Evolutionary conservation across 345 rosid genomes (phyloP).

Genomic region (Aegle marmelos): DNA sequence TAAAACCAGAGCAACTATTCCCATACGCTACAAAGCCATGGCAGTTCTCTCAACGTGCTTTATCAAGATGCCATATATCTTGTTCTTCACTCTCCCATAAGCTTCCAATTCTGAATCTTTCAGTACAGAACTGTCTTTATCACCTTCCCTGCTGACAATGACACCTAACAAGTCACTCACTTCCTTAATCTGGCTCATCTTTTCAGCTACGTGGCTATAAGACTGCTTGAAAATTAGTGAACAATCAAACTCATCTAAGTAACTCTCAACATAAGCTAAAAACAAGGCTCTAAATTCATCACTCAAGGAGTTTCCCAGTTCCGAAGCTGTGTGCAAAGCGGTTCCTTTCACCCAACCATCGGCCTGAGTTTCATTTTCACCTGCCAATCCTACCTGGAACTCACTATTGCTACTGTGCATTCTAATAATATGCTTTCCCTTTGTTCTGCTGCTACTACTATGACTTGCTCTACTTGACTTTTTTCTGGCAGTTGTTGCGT

Average conservation of each 20-base stretch:
- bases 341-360: constrained; percentile 35
- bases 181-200: constrained; percentile 56
- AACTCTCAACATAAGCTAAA: constrained; percentile 50
- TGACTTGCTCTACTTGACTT: constrained; percentile 1
- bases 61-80: constrained; percentile 57
- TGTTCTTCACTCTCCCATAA: constrained; percentile 51
- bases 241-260: constrained; percentile 42
- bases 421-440: constrained; percentile 12
- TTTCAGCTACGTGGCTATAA: constrained; percentile 40
- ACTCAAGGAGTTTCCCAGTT: constrained; percentile 41
- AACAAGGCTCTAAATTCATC: constrained; percentile 49
- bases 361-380: constrained; percentile 16
- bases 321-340: constrained; percentile 23
- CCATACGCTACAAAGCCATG: constrained; percentile 22
- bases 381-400: constrained; percentile 6
- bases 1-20: constrained; percentile 13
- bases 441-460: constrained; percentile 12
- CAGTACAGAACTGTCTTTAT: constrained; percentile 13
- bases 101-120: constrained; percentile 40
- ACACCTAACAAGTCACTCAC: constrained; percentile 62
- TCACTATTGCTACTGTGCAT: constrained; percentile 27
- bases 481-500: neutral
- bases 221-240: constrained; percentile 25
- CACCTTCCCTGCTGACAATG: constrained; percentile 23
- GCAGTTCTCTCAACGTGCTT: constrained; percentile 72